These are phyloP conservation scores for Aspergillus eucalypticola DNA, from an alignment of 2,329 filamentous ascomycete species.

Conservation along the genomic window DNA sequence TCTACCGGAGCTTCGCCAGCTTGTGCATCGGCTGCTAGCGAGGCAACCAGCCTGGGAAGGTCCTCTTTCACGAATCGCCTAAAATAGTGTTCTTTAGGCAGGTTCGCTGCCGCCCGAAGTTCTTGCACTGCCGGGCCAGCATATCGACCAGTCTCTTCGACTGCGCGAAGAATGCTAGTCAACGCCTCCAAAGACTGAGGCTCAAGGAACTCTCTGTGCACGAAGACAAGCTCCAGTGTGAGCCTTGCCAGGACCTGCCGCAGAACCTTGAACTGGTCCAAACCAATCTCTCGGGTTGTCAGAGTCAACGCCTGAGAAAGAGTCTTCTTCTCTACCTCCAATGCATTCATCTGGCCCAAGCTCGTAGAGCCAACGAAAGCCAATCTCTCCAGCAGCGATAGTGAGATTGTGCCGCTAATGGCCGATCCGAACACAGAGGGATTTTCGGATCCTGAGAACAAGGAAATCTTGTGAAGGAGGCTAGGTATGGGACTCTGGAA, in stretches of 20 bases:
- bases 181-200: slow-evolving; percentile 28
- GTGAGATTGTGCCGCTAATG: slow-evolving; percentile 52
- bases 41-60: slow-evolving; percentile 30
- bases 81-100: slow-evolving; percentile 40
- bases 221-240: slow-evolving; percentile 34
- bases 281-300: slow-evolving; percentile 52
- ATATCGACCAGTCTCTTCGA: slow-evolving; percentile 26
- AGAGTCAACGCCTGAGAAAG: slow-evolving; percentile 58
- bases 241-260: slow-evolving; percentile 49
- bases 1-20: slow-evolving; percentile 26
- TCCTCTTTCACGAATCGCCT: slow-evolving; percentile 31
- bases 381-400: slow-evolving; percentile 59
- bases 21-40: slow-evolving; percentile 21
- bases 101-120: slow-evolving; percentile 21
- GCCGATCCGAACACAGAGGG: slow-evolving; percentile 41
- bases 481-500: slow-evolving; percentile 36
- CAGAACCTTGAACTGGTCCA: slow-evolving; percentile 54
- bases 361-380: slow-evolving; percentile 54
- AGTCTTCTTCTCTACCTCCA: slow-evolving; percentile 66
- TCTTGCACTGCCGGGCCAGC: slow-evolving; percentile 15
- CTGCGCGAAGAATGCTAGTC: slow-evolving; percentile 23
- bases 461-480: slow-evolving; percentile 37
- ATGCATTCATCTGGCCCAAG: slow-evolving; percentile 61
- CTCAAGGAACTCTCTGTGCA: slow-evolving; percentile 39
- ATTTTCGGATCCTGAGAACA: slow-evolving; percentile 37